phyloP scores from a whole-genome alignment of 257 asterid species.

The Knoxia roxburghii region DNA sequence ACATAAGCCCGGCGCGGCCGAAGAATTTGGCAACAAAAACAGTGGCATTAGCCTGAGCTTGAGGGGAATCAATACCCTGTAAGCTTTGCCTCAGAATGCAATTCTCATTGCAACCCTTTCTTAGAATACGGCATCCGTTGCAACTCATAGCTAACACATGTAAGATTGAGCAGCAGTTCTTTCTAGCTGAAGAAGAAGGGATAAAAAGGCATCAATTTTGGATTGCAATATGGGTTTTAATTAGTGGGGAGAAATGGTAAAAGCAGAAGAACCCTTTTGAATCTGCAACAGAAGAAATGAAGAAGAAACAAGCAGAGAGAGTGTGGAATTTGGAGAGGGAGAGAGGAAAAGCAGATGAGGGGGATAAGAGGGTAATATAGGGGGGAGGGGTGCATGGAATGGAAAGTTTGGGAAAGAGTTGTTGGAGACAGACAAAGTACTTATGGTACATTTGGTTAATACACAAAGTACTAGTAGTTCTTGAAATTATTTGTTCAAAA shows the following conservation, averaged over 20 bases:
- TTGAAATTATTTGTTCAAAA: too few relatives aligned
- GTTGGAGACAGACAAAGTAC: slow-evolving; percentile 16
- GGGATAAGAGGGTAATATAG: slow-evolving; percentile 12
- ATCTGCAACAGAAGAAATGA: not conserved
- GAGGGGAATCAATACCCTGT: slow-evolving; percentile 46
- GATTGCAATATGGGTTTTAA: too few relatives aligned
- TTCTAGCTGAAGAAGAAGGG: not conserved
- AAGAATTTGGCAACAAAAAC: slow-evolving; percentile 80
- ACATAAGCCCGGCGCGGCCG: slow-evolving; percentile 91
- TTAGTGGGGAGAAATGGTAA: too few relatives aligned
- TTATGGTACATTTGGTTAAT: too few relatives aligned
- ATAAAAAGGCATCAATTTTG: too few relatives aligned
- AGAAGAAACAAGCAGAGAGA: not conserved
- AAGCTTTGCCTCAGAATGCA: slow-evolving; percentile 69
- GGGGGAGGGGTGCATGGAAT: slow-evolving; percentile 22
- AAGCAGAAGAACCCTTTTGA: too few relatives aligned
- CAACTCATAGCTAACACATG: slow-evolving; percentile 54
- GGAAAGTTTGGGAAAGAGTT: slow-evolving; percentile 11
- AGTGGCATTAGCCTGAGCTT: slow-evolving; percentile 83
- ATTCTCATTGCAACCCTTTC: slow-evolving; percentile 73
- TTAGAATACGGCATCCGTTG: slow-evolving; percentile 81
- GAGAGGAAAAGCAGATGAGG: not conserved
- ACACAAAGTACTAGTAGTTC: too few relatives aligned
- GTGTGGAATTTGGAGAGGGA: not conserved
- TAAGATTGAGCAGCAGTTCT: not conserved